phyloP scores from a whole-genome alignment of 2,329 filamentous ascomycete species.

The Xylaria arbuscula region DNA sequence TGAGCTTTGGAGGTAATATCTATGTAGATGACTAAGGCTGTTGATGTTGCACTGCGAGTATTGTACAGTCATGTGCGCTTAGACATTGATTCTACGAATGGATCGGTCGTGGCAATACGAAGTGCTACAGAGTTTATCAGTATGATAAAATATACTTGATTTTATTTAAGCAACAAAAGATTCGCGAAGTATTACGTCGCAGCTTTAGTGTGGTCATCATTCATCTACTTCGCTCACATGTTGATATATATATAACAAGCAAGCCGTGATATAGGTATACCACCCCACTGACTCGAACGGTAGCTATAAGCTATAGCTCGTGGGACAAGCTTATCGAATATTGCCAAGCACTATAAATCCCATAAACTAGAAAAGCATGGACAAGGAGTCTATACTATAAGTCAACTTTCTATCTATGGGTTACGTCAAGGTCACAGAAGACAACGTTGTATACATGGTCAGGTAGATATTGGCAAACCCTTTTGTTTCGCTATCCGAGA shows the following conservation, averaged over 20 bases:
- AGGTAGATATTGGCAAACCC: constrained; percentile 1
- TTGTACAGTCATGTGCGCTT: constrained; percentile 5
- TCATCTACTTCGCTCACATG: constrained; percentile 21
- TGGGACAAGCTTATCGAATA: constrained; percentile 16
- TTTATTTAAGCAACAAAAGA: background rate
- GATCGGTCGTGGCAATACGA: background rate
- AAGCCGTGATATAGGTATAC: constrained; percentile 14
- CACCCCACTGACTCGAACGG: constrained; percentile 5
- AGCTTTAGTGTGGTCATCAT: constrained; percentile 23
- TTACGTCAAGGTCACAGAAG: constrained; percentile 9
- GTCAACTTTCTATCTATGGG: constrained; percentile 1
- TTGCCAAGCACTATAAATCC: constrained; percentile 25
- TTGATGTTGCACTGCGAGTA: constrained; percentile 7
- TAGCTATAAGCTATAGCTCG: constrained; percentile 3
- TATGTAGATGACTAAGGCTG: constrained; percentile 31
- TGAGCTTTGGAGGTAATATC: constrained; percentile 19
- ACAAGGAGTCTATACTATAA: constrained; percentile 16
- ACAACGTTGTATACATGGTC: constrained; percentile 11
- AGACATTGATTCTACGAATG: constrained; percentile 1
- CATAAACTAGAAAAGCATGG: constrained; percentile 3
- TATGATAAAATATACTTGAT: background rate
- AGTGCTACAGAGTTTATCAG: background rate
- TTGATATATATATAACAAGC: constrained; percentile 13
- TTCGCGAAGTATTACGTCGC: background rate
- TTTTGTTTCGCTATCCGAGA: constrained; percentile 11